phyloP scores from a whole-genome alignment of 148 eudicot genomes.

The Persicaria tinctoria region DNA sequence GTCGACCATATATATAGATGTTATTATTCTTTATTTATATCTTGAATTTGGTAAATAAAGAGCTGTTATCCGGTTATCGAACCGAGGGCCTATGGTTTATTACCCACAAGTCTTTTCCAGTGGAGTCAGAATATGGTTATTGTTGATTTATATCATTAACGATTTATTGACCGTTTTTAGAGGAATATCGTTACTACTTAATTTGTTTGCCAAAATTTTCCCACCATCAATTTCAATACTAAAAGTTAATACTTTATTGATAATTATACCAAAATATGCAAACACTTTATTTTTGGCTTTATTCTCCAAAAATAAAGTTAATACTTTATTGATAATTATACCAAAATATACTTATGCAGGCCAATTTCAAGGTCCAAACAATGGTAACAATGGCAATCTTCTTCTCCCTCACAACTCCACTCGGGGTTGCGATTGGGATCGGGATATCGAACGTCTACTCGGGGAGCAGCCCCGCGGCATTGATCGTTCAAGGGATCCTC shows the following conservation, averaged over 20 bases:
- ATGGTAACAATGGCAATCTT: constrained; percentile 27
- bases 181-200: neutral
- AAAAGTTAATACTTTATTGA: too few relatives aligned
- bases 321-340: too few relatives aligned
- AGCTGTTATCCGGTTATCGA: too few relatives aligned
- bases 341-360: constrained; percentile 11
- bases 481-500: constrained; percentile 25
- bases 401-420: constrained; percentile 33
- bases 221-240: neutral
- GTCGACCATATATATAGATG: too few relatives aligned
- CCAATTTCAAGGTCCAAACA: constrained; percentile 17
- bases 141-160: too few relatives aligned
- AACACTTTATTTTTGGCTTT: neutral
- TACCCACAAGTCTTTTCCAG: too few relatives aligned
- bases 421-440: constrained; percentile 25
- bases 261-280: neutral
- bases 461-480: constrained; percentile 27
- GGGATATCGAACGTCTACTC: constrained; percentile 19
- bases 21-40: too few relatives aligned
- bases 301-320: too few relatives aligned
- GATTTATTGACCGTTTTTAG: too few relatives aligned
- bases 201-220: too few relatives aligned
- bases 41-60: too few relatives aligned
- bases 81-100: too few relatives aligned
- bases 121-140: neutral